These are phyloP conservation scores for Daldinia concentrica DNA, from an alignment of 495 filamentous ascomycete species.

Conservation along the genomic window DNA sequence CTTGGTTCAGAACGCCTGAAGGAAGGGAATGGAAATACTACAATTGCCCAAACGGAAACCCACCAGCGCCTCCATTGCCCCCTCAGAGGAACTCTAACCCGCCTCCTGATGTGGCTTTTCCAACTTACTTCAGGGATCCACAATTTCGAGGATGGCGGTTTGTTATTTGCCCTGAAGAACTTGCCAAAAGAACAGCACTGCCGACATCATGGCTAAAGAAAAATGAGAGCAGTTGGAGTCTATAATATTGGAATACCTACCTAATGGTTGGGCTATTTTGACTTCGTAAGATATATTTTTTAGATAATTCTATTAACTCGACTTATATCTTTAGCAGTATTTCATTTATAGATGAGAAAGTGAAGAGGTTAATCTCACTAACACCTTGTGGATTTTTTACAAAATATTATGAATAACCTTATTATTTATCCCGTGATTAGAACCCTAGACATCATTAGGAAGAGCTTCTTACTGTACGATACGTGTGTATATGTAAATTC, in stretches of 20 bases:
- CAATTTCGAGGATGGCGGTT: constrained; percentile 26
- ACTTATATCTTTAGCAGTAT: not conserved
- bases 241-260: not conserved
- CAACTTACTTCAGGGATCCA: constrained; percentile 5
- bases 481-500: too few relatives aligned
- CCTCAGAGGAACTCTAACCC: not conserved
- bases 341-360: not conserved
- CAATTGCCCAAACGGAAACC: constrained; percentile 13
- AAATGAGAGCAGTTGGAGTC: not conserved
- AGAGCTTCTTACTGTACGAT: too few relatives aligned
- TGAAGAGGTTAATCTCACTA: not conserved
- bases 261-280: not conserved
- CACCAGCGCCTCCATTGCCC: constrained; percentile 7
- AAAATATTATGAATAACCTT: not conserved
- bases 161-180: constrained; percentile 9
- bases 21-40: constrained; percentile 9
- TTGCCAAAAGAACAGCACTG: not conserved
- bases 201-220: not conserved
- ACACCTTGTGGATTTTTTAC: not conserved
- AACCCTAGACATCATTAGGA: too few relatives aligned
- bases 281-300: too few relatives aligned
- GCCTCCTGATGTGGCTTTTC: not conserved
- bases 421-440: not conserved
- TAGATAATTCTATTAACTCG: not conserved
- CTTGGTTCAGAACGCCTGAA: constrained; percentile 4